These are phyloP conservation scores for Fusarium sororula DNA, from an alignment of 2,329 filamentous ascomycete species.

Conservation along the genomic window DNA sequence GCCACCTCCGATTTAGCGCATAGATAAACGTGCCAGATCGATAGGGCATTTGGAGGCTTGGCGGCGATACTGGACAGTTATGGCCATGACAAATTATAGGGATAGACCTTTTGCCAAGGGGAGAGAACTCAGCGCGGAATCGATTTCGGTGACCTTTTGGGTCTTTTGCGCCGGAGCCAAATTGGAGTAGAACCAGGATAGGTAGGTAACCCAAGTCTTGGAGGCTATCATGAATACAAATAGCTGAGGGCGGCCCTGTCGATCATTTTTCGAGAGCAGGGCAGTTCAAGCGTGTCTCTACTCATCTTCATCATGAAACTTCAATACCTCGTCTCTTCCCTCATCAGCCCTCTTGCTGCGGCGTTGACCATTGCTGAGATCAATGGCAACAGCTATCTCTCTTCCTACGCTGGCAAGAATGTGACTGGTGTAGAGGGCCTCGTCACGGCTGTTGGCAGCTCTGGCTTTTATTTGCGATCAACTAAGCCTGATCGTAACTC, in stretches of 20 bases:
- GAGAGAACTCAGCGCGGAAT: neutral
- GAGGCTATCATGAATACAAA: constrained; percentile 26
- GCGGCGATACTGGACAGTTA: constrained; percentile 2
- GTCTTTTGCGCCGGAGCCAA: constrained; percentile 10
- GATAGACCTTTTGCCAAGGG: constrained; percentile 20
- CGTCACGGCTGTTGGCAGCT: constrained; percentile 69
- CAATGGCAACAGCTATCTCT: constrained; percentile 72
- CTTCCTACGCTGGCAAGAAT: constrained; percentile 64
- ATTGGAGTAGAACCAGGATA: constrained; percentile 1
- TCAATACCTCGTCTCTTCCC: constrained; percentile 41
- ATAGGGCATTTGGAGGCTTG: constrained; percentile 36
- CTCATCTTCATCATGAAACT: constrained; percentile 42
- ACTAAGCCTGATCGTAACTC: constrained; percentile 63
- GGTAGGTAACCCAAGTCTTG: constrained; percentile 1
- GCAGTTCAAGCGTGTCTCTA: neutral
- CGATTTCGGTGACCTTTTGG: constrained; percentile 31
- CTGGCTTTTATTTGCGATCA: constrained; percentile 72
- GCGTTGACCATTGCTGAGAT: constrained; percentile 67
- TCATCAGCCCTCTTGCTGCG: constrained; percentile 38
- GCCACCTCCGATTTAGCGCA: constrained; percentile 30
- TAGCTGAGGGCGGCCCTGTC: constrained; percentile 14
- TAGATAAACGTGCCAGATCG: constrained; percentile 43
- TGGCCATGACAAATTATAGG: neutral
- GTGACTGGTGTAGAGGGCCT: constrained; percentile 70
- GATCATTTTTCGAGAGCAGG: neutral